Conservation (phyloP, 495 filamentous ascomycete genomes). For the Penicillium paxilli region DNA sequence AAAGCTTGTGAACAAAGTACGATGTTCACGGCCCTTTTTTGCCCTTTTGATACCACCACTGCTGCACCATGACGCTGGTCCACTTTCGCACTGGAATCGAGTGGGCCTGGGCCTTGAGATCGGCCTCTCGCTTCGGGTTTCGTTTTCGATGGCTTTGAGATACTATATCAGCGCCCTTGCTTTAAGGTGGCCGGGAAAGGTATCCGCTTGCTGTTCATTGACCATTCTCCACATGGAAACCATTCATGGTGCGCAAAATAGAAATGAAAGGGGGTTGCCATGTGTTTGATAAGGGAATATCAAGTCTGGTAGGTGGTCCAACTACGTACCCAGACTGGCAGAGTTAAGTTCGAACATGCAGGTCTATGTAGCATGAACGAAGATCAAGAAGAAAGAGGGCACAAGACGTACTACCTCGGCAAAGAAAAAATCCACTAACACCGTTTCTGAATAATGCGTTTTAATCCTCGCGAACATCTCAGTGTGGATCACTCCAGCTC, state of each 20-base stretch:
- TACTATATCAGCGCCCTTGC: slow-evolving; percentile 17
- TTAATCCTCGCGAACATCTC: neutral
- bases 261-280: neutral
- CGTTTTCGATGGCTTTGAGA: neutral
- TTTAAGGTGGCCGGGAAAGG: neutral
- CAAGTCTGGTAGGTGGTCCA: too few relatives aligned
- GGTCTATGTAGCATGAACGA: neutral
- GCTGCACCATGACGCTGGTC: slow-evolving; percentile 1
- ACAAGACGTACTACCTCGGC: neutral
- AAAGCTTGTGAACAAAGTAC: neutral
- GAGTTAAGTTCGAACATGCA: neutral
- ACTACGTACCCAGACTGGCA: too few relatives aligned
- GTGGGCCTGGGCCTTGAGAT: slow-evolving; percentile 13
- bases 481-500: neutral
- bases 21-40: neutral
- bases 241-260: neutral
- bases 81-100: neutral
- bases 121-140: slow-evolving; percentile 17
- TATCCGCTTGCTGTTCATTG: neutral
- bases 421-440: neutral
- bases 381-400: neutral
- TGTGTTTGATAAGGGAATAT: too few relatives aligned
- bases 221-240: neutral
- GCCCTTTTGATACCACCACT: neutral
- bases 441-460: neutral